Evolutionary conservation across 306 rosid genomes (phyloP).

Genomic region (Fagus crenata): DNA sequence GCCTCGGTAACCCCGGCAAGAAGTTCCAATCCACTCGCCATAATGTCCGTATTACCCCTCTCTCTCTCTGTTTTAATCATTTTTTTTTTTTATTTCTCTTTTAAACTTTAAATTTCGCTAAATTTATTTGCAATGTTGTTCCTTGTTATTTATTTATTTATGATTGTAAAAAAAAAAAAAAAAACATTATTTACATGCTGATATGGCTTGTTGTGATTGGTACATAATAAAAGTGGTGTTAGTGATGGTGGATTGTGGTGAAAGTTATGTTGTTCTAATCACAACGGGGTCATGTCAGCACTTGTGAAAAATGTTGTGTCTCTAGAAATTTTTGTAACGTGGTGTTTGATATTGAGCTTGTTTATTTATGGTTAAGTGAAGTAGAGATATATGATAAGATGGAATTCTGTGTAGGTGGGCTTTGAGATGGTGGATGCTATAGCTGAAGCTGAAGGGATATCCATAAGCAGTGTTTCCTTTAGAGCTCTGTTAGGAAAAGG

Average conservation of each 20-base stretch:
- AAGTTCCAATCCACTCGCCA: conserved; percentile 62
- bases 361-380: not conserved
- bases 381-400: not conserved
- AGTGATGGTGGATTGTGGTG: too few relatives aligned
- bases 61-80: too few relatives aligned
- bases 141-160: too few relatives aligned
- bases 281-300: too few relatives aligned
- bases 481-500: conserved; percentile 89
- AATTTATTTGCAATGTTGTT: too few relatives aligned
- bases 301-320: too few relatives aligned
- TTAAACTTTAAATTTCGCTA: not conserved
- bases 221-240: too few relatives aligned
- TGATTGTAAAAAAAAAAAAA: too few relatives aligned
- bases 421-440: conserved; percentile 90
- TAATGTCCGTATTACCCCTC: conserved; percentile 44
- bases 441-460: conserved; percentile 88
- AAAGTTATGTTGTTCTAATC: too few relatives aligned
- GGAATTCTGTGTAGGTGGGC: conserved; percentile 63
- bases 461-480: conserved; percentile 67
- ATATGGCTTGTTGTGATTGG: too few relatives aligned
- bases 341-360: not conserved
- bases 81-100: not conserved
- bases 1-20: conserved; percentile 89
- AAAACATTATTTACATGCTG: too few relatives aligned
- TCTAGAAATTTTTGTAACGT: not conserved